These are phyloP conservation scores for Ramaria sp. DNA, from an alignment of 768 basidiomycete species.

Conservation along the genomic window DNA sequence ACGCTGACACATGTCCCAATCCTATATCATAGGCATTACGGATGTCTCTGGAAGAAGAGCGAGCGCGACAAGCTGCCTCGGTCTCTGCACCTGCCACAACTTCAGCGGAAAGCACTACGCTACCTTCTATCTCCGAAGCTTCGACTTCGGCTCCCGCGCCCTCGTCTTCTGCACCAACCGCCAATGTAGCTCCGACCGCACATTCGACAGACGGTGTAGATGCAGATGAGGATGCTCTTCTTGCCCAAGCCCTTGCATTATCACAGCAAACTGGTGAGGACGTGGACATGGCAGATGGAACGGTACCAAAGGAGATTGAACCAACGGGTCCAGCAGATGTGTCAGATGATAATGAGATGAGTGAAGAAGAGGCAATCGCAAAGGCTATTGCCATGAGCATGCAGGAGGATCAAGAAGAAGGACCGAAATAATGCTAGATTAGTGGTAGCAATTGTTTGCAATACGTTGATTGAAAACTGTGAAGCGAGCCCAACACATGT, in stretches of 20 bases:
- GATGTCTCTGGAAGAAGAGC: conserved; percentile 95
- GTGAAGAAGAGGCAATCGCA: conserved; percentile 84
- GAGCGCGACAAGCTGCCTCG: conserved; percentile 53
- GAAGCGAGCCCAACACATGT: too few relatives aligned
- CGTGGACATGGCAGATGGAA: conserved; percentile 39
- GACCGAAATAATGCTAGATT: neutral
- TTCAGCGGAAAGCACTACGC: conserved; percentile 8
- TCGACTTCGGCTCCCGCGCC: conserved; percentile 1
- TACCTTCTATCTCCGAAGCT: conserved; percentile 6
- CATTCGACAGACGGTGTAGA: conserved; percentile 18
- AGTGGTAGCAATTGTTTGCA: too few relatives aligned
- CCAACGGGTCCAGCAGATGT: conserved; percentile 27
- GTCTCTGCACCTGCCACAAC: conserved; percentile 25
- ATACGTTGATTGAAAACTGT: too few relatives aligned
- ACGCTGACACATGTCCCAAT: neutral
- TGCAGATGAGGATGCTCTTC: conserved; percentile 58
- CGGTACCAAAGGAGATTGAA: conserved; percentile 15
- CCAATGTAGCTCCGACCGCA: conserved; percentile 16
- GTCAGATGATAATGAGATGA: conserved; percentile 56
- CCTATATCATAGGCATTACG: conserved; percentile 61
- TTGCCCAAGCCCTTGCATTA: conserved; percentile 69
- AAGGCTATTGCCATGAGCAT: conserved; percentile 92
- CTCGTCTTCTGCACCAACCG: conserved; percentile 19
- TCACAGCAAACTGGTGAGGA: conserved; percentile 39
- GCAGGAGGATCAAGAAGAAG: conserved; percentile 30